These are phyloP conservation scores for Backusella tarrabulga DNA, from an alignment of 192 early-diverging fungal genomes.

Conservation along the genomic window DNA sequence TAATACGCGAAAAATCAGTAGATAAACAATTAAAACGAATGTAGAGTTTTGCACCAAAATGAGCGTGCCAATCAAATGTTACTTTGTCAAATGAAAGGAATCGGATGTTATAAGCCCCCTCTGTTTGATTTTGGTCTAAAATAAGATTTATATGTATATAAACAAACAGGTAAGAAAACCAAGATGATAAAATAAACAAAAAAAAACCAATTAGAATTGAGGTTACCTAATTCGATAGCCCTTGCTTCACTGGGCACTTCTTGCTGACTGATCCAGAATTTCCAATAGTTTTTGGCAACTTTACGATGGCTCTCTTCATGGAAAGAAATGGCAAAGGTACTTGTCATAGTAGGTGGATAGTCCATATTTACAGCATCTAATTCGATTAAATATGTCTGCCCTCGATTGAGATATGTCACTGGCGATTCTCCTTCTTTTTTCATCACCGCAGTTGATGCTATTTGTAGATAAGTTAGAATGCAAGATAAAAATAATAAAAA, in stretches of 20 bases:
- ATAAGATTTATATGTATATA: not conserved
- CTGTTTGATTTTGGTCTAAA: conserved; percentile 21
- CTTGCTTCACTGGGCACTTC: conserved; percentile 51
- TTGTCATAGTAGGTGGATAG: conserved; percentile 13
- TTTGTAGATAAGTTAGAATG: not conserved
- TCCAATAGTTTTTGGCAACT: conserved; percentile 64
- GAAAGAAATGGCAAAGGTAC: conserved; percentile 62
- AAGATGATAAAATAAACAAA: not conserved
- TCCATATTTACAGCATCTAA: not conserved
- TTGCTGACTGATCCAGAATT: conserved; percentile 75
- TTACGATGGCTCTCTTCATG: conserved; percentile 67
- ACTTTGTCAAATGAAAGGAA: conserved; percentile 65
- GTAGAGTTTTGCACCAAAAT: conserved; percentile 62
- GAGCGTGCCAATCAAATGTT: conserved; percentile 70
- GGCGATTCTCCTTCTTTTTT: conserved; percentile 53
- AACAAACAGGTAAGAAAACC: not conserved
- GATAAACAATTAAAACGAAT: conserved; percentile 76
- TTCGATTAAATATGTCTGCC: conserved; percentile 37
- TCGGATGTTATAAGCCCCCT: conserved; percentile 51
- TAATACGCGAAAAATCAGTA: conserved; percentile 77
- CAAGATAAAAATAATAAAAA: not conserved
- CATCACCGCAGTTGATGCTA: conserved; percentile 50
- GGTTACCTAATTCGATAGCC: conserved; percentile 61
- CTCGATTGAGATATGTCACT: conserved; percentile 74
- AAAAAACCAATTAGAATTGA: not conserved